A percentile compares a stretch with the other conserved stretches of the same genome.
phyloP scores from a whole-genome alignment of 495 filamentous ascomycete species.

The Aspergillus biplanus region DNA sequence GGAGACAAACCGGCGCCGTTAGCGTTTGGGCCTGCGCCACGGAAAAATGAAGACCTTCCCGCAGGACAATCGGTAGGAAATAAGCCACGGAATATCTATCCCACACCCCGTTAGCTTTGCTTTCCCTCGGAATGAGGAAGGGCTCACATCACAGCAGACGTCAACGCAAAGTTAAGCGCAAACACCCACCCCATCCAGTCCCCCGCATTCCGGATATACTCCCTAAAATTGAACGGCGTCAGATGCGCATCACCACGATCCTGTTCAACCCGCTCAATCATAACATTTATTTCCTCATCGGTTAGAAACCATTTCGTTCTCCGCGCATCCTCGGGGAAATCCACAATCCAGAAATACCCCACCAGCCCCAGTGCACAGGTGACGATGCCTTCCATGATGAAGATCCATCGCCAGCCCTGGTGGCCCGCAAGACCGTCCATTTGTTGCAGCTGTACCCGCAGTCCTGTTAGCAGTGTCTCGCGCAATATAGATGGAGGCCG shows the following conservation, averaged over 20 bases:
- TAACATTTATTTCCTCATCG: conserved; percentile 44
- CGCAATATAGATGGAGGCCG: too few species aligned
- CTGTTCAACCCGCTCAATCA: conserved; percentile 52
- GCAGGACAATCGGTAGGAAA: conserved; percentile 16
- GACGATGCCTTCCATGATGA: conserved; percentile 57
- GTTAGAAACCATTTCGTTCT: conserved; percentile 47
- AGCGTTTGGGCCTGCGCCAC: conserved; percentile 14
- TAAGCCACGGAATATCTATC: conserved; percentile 13
- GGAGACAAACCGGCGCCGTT: conserved; percentile 10
- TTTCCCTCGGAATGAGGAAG: conserved; percentile 18
- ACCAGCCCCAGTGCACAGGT: conserved; percentile 37
- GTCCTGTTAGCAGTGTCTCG: too few species aligned
- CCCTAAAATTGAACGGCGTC: conserved; percentile 41
- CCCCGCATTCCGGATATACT: conserved; percentile 44
- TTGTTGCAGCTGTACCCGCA: conserved; percentile 25
- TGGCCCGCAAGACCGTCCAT: conserved; percentile 47
- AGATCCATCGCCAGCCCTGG: conserved; percentile 62
- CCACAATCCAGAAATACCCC: conserved; percentile 51
- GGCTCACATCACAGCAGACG: conserved; percentile 35
- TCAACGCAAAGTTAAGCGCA: conserved; percentile 46
- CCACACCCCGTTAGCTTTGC: neutral
- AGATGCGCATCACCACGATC: conserved; percentile 55
- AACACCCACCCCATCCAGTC: conserved; percentile 62
- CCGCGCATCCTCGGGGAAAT: conserved; percentile 52
- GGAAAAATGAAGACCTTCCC: conserved; percentile 5